phyloP scores from a whole-genome alignment of 208 protist species.

The Angomonas deanei region DNA sequence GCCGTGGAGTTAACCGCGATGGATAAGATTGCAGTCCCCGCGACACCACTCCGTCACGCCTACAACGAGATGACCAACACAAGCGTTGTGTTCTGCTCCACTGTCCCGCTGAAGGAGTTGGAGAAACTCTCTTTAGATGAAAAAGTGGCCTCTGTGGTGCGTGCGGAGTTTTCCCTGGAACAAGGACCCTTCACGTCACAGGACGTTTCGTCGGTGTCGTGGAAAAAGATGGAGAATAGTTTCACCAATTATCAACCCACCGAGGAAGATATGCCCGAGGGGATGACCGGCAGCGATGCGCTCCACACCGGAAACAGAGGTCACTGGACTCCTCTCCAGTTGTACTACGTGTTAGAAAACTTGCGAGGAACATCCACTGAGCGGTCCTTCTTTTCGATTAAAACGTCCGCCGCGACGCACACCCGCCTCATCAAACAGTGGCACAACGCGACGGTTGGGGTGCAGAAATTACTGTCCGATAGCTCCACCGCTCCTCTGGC shows the following conservation, averaged over 20 bases:
- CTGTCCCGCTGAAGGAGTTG: neutral
- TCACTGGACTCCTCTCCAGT: slow-evolving; percentile 33
- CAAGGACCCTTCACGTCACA: neutral
- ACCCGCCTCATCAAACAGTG: slow-evolving; percentile 76
- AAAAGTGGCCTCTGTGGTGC: neutral
- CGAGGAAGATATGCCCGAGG: neutral
- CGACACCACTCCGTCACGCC: neutral
- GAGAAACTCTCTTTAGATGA: neutral
- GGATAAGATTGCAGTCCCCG: neutral
- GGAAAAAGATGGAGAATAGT: neutral
- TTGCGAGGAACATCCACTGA: neutral
- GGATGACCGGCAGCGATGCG: neutral
- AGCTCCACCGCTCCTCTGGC: neutral
- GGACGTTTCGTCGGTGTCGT: neutral
- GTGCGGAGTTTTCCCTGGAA: neutral
- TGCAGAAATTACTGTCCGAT: slow-evolving; percentile 28
- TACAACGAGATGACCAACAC: neutral
- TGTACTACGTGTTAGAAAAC: slow-evolving; percentile 52
- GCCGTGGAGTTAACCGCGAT: neutral
- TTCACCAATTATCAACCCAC: neutral
- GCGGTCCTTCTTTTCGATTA: slow-evolving; percentile 51
- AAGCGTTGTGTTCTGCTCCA: neutral
- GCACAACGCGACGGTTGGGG: slow-evolving; percentile 66
- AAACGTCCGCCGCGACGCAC: slow-evolving; percentile 56
- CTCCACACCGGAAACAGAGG: neutral